Base-by-base conservation (phyloP, 2,329 filamentous ascomycete species). In the Penicillium decumbens region DNA sequence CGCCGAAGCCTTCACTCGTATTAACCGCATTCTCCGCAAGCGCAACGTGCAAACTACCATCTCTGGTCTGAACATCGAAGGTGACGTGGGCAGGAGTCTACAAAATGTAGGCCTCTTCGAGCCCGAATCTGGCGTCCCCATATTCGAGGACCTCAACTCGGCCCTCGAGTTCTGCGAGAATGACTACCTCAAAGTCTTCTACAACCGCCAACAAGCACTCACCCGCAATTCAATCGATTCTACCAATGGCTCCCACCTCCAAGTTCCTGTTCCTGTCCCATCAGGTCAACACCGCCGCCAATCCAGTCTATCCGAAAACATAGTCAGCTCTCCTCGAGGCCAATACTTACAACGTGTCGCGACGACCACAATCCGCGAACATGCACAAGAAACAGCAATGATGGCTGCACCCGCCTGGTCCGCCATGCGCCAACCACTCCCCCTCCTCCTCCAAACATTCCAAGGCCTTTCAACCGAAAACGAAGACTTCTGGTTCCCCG, bases 121-220 rank as follows among this genome's bases (percentile, higher is more conserved):
- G 37, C 83, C 88, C 41, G 83, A 82, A 24, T 83, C 84, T 30
- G 83, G 85, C 10, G 89, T 95, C 5, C 80, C 84, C 51, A 82
- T 96, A 47, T 89, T 96, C 58, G 87, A 90, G 37, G 85, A 95
- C 55, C 81, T 98, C 45, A 98, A 98, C 67, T 91, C 89, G 5
- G 92, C 92, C 0, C 77, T 98, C 1, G 93, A 98, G 66, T 88
- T 84, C 56, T 97, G 92, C 69, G 93, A 98, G 66, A 98, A 98
- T 60, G 88, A 95, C 61, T 81, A 96, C 5, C 79, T 98, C 38
- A 90, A 88, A 63, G 85, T 85, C 0, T 81, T 91, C 32, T 92
- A 92, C 64, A 80, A 79, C 32, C 82, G 80, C 56, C 85, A 85
- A 59, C 84, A 88, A 50, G 65, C 63, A 10, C 50, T 69, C n/a